A percentile compares a stretch with the other conserved stretches of the same genome.
phyloP scores from a whole-genome alignment of 345 rosid genomes.

The Gossypium raimondii region DNA sequence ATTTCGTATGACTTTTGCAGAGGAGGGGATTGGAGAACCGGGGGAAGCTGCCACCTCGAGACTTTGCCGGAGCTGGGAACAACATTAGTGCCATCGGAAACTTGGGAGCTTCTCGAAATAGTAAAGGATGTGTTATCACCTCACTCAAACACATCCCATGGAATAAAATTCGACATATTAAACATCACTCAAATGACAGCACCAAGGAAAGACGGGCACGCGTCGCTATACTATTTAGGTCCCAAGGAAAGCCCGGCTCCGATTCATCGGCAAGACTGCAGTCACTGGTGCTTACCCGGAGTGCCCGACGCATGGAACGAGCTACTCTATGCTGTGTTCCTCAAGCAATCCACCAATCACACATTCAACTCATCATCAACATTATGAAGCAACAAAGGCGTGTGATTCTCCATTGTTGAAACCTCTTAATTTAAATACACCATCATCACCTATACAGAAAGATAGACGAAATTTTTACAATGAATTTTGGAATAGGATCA shows the following conservation, averaged over 20 bases:
- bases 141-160: conserved; percentile 26
- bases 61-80: conserved; percentile 66
- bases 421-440: conserved; percentile 13
- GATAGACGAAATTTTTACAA: neutral
- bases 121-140: conserved; percentile 39
- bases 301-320: conserved; percentile 95
- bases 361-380: conserved; percentile 20
- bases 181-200: conserved; percentile 68
- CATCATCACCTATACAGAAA: neutral
- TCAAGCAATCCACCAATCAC: conserved; percentile 36
- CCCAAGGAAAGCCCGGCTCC: conserved; percentile 52
- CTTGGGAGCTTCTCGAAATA: conserved; percentile 43
- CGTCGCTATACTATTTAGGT: conserved; percentile 67
- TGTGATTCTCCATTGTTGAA: conserved; percentile 5
- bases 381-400: conserved; percentile 15
- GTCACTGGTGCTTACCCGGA: conserved; percentile 98
- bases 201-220: conserved; percentile 78
- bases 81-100: conserved; percentile 40
- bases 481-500: neutral
- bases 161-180: conserved; percentile 39
- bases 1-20: conserved; percentile 29
- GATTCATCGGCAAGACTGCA: conserved; percentile 74
- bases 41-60: conserved; percentile 86
- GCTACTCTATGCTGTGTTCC: conserved; percentile 57
- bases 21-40: conserved; percentile 88